Evolutionary conservation across 164 flowering plant genomes (phyloP).

Genomic region (Malania oleifera): DNA sequence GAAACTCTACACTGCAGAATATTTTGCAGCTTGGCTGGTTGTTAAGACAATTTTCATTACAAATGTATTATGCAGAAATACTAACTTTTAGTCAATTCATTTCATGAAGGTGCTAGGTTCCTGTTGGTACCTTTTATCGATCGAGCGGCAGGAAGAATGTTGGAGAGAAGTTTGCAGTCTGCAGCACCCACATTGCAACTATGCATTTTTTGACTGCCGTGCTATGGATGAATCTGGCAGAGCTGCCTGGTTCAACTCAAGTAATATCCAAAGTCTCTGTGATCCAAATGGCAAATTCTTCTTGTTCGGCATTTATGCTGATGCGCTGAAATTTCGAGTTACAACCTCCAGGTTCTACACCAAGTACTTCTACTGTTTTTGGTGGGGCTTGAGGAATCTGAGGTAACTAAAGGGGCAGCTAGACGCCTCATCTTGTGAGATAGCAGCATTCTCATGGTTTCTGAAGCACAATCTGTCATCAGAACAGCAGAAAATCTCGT

Average conservation of each 20-base stretch:
- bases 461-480: no score
- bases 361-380: constrained; percentile 73
- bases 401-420: constrained; percentile 30
- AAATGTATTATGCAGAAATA: no score
- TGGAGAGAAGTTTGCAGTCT: constrained; percentile 49
- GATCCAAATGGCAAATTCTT: constrained; percentile 28
- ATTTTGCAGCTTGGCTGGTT: no score
- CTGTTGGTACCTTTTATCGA: constrained; percentile 65
- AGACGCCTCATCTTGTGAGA: background rate
- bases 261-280: constrained; percentile 48
- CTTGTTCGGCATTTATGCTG: constrained; percentile 56
- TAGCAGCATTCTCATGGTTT: background rate
- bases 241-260: constrained; percentile 41
- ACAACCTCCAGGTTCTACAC: constrained; percentile 36
- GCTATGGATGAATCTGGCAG: constrained; percentile 14
- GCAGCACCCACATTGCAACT: constrained; percentile 25
- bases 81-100: background rate
- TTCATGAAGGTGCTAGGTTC: constrained; percentile 54
- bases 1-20: no score
- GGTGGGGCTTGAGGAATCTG: constrained; percentile 72
- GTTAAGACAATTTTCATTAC: no score
- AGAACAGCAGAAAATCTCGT: background rate
- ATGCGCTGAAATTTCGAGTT: constrained; percentile 41
- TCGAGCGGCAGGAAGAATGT: constrained; percentile 58
- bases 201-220: constrained; percentile 39